These are phyloP conservation scores for Diversispora epigaea DNA, from an alignment of 192 early-diverging fungal genomes.

Conservation along the genomic window DNA sequence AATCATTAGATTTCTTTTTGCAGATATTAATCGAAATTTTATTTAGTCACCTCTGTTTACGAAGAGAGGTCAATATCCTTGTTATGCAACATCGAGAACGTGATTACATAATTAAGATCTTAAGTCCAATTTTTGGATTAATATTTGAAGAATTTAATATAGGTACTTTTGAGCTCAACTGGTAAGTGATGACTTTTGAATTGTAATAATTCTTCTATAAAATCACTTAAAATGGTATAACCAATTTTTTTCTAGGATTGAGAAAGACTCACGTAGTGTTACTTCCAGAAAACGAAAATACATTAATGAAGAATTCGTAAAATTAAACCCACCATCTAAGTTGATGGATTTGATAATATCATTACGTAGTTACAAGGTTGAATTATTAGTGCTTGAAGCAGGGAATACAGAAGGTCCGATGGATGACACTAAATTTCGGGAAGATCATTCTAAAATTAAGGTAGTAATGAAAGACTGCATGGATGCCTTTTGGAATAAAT, in stretches of 20 bases:
- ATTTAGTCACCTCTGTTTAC: slow-evolving; percentile 23
- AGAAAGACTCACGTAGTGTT: slow-evolving; percentile 23
- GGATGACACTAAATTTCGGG: slow-evolving; percentile 6
- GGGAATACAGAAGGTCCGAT: slow-evolving; percentile 25
- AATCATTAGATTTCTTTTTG: neutral
- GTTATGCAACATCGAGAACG: slow-evolving; percentile 13
- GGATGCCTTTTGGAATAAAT: slow-evolving; percentile 17
- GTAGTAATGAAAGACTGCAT: slow-evolving; percentile 18
- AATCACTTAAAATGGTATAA: neutral
- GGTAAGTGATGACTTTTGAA: slow-evolving; percentile 7
- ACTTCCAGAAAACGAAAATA: slow-evolving; percentile 16
- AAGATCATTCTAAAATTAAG: slow-evolving; percentile 19
- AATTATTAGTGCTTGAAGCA: slow-evolving; percentile 25
- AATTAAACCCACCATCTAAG: neutral
- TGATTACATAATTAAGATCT: slow-evolving; percentile 7
- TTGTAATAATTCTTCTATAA: neutral
- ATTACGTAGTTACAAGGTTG: slow-evolving; percentile 5
- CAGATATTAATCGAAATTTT: slow-evolving; percentile 14
- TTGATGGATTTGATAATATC: slow-evolving; percentile 18
- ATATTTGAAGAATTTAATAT: slow-evolving; percentile 23
- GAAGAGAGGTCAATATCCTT: slow-evolving; percentile 17
- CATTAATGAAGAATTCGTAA: slow-evolving; percentile 22
- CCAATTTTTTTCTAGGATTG: slow-evolving; percentile 4
- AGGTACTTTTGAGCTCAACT: slow-evolving; percentile 24
- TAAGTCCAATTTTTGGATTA: slow-evolving; percentile 11